Percentiles rank a stretch among this genome's conserved stretches.
These are phyloP conservation scores for Fusarium protoensiforme DNA, from an alignment of 2,329 filamentous ascomycete species.

Conservation along the genomic window DNA sequence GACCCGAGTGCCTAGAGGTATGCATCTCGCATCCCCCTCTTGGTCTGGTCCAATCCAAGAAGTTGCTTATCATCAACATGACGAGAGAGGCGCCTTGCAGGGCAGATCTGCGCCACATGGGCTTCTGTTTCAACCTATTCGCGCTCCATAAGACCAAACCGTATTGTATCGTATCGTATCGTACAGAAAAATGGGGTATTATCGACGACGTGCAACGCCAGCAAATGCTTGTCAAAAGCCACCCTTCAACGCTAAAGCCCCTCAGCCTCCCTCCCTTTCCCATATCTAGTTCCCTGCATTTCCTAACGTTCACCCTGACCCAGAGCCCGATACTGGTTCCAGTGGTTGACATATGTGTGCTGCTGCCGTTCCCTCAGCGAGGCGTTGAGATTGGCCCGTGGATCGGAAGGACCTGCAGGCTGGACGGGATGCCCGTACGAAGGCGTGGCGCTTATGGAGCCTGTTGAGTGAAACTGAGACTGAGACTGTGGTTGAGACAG, in stretches of 20 bases:
- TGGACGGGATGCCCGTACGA: slow-evolving; percentile 16
- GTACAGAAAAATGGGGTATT: slow-evolving; percentile 33
- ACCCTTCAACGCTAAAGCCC: background rate
- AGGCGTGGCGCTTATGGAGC: slow-evolving; percentile 2
- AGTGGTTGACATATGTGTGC: slow-evolving; percentile 51
- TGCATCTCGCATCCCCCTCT: background rate
- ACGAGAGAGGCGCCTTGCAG: slow-evolving; percentile 20
- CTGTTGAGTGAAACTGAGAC: slow-evolving; percentile 6
- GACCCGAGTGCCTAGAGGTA: slow-evolving; percentile 7
- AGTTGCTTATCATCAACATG: slow-evolving; percentile 9
- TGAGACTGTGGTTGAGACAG: background rate
- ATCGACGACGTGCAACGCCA: slow-evolving; percentile 35
- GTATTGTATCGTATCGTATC: slow-evolving; percentile 29
- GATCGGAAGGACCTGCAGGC: slow-evolving; percentile 39
- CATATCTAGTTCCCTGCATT: background rate
- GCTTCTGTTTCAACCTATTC: slow-evolving; percentile 30
- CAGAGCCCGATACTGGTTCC: slow-evolving; percentile 48
- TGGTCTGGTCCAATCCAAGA: slow-evolving; percentile 13
- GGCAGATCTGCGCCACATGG: slow-evolving; percentile 33
- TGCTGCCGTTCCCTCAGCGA: slow-evolving; percentile 43
- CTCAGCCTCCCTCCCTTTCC: background rate
- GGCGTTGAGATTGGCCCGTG: slow-evolving; percentile 49
- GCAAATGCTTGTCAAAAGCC: slow-evolving; percentile 35
- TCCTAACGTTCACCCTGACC: slow-evolving; percentile 11
- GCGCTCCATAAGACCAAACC: slow-evolving; percentile 28